Percentiles rank a stretch among this genome's conserved stretches.
phyloP scores from a whole-genome alignment of 2,329 filamentous ascomycete genomes.

The Drechmeria coniospora region DNA sequence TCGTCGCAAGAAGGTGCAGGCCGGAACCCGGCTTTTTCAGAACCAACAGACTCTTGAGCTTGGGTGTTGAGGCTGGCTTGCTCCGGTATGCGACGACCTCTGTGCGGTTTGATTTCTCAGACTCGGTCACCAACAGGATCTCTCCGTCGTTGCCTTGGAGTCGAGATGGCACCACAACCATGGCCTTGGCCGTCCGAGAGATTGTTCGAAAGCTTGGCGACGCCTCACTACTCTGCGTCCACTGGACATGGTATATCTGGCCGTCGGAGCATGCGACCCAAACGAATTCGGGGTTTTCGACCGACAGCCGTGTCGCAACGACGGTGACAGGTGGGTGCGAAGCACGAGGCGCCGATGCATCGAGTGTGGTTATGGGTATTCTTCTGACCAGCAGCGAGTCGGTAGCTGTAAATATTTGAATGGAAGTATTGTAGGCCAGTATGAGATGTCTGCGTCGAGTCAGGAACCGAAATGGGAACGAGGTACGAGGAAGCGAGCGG shows the following conservation, averaged over 20 bases:
- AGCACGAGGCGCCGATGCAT: conserved; percentile 10
- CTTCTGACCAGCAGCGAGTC: conserved; percentile 69
- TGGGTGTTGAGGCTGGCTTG: conserved; percentile 11
- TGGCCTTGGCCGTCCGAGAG: conserved; percentile 28
- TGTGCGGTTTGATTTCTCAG: conserved; percentile 16
- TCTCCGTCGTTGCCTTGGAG: conserved; percentile 23
- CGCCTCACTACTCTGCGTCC: conserved; percentile 32
- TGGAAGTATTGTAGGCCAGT: conserved; percentile 54
- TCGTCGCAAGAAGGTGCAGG: conserved; percentile 28
- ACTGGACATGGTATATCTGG: conserved; percentile 40
- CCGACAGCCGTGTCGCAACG: conserved; percentile 25
- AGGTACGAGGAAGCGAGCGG: not conserved
- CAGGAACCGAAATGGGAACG: conserved; percentile 4
- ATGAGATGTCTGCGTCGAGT: conserved; percentile 47
- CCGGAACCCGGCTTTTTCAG: conserved; percentile 20
- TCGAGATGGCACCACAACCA: conserved; percentile 25
- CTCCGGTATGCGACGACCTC: conserved; percentile 32
- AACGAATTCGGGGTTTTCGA: conserved; percentile 26
- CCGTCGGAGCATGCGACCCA: conserved; percentile 48
- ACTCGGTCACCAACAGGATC: conserved; percentile 31
- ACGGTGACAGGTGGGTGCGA: conserved; percentile 18
- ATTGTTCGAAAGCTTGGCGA: conserved; percentile 24
- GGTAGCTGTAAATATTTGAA: conserved; percentile 67
- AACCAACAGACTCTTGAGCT: conserved; percentile 20
- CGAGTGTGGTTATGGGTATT: conserved; percentile 35